These are phyloP conservation scores for Hypoxylon subgilvum DNA, from an alignment of 495 filamentous ascomycete species.

Conservation along the genomic window DNA sequence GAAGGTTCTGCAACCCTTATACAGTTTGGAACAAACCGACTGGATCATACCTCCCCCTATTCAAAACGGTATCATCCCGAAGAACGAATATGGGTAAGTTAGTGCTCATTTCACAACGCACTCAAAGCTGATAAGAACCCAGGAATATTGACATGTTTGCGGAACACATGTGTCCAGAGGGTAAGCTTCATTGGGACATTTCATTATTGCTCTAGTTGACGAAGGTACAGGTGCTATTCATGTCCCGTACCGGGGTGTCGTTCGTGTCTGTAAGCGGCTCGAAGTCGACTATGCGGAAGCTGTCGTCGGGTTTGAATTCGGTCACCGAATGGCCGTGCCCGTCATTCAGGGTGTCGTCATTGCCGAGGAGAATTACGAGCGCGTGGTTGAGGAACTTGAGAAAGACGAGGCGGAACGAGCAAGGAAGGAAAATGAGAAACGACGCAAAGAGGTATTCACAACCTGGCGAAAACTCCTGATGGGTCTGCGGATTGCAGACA, in stretches of 20 bases:
- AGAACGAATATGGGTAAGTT: constrained; percentile 79
- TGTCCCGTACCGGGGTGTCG: constrained; percentile 76
- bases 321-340: constrained; percentile 87
- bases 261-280: constrained; percentile 79
- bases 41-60: constrained; percentile 91
- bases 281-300: constrained; percentile 92
- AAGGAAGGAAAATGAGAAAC: constrained; percentile 81
- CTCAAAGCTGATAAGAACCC: constrained; percentile 9
- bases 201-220: constrained; percentile 5
- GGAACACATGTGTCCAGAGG: constrained; percentile 86
- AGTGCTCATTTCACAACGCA: neutral
- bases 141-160: constrained; percentile 94
- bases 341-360: constrained; percentile 90
- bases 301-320: constrained; percentile 96
- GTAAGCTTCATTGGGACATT: constrained; percentile 31
- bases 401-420: constrained; percentile 79
- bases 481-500: constrained; percentile 79
- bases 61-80: constrained; percentile 82
- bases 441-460: constrained; percentile 72
- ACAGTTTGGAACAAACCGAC: constrained; percentile 83
- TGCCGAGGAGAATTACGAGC: constrained; percentile 75
- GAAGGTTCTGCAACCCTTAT: constrained; percentile 86
- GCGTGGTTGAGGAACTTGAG: constrained; percentile 79
- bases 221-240: constrained; percentile 67
- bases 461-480: constrained; percentile 88